These are phyloP conservation scores for Penicillium lividum DNA, from an alignment of 495 filamentous ascomycete species.

Conservation along the genomic window DNA sequence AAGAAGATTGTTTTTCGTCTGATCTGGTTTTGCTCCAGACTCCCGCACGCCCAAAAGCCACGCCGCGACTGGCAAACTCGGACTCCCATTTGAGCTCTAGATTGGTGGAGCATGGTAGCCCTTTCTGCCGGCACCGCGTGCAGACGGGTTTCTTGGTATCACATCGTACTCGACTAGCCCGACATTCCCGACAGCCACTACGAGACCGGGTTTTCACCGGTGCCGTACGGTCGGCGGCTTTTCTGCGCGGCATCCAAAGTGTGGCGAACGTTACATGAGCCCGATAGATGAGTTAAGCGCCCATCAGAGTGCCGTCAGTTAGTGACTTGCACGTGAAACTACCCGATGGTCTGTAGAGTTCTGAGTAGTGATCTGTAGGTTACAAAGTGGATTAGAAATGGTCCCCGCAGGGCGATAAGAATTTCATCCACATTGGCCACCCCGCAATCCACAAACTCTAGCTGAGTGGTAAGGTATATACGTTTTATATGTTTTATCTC, in stretches of 20 bases:
- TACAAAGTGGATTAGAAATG: background rate
- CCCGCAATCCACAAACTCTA: background rate
- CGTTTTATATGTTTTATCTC: too few relatives aligned
- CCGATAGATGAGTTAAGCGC: background rate
- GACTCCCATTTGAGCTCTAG: constrained; percentile 49
- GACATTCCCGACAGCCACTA: constrained; percentile 46
- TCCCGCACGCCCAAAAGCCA: constrained; percentile 47
- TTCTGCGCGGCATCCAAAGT: constrained; percentile 45
- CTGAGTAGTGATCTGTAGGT: too few relatives aligned
- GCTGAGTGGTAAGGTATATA: too few relatives aligned
- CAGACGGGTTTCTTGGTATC: constrained; percentile 46
- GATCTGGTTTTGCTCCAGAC: constrained; percentile 41
- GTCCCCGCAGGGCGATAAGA: constrained; percentile 9
- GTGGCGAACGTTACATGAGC: constrained; percentile 4
- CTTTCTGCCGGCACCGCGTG: constrained; percentile 40
- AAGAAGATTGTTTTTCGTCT: constrained; percentile 10
- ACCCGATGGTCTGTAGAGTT: too few relatives aligned
- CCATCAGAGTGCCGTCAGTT: constrained; percentile 2
- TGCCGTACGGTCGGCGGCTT: constrained; percentile 43
- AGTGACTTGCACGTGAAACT: background rate
- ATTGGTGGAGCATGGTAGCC: constrained; percentile 40
- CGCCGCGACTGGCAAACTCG: constrained; percentile 44
- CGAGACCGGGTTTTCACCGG: constrained; percentile 49
- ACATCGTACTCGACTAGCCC: constrained; percentile 45
- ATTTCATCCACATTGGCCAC: constrained; percentile 4